A percentile compares a stretch with the other conserved stretches of the same genome.
Evolutionary conservation across 1,139 yeast species (phyloP).

Genomic region (Suhomyces coccinellae): DNA sequence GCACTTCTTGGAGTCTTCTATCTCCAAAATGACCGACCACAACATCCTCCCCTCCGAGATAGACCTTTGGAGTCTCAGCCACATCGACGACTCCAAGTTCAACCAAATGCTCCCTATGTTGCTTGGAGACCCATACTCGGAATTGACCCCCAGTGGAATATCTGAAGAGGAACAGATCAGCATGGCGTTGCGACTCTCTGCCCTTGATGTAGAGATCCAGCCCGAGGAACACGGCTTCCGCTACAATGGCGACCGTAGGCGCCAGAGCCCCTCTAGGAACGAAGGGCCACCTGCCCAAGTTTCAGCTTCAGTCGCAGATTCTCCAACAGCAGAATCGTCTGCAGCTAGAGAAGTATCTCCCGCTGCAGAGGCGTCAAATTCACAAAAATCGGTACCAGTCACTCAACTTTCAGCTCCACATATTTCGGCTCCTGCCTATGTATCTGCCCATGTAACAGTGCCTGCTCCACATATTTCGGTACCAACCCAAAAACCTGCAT

Average conservation of each 20-base stretch:
- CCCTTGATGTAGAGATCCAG: constrained; percentile 8
- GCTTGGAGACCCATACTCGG: constrained; percentile 5
- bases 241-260: constrained; percentile 1
- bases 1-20: constrained; percentile 25
- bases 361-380: too few relatives aligned
- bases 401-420: too few relatives aligned
- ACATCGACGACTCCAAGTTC: constrained; percentile 40
- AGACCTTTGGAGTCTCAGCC: constrained; percentile 40
- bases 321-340: too few relatives aligned
- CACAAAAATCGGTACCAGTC: too few relatives aligned
- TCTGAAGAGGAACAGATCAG: constrained; percentile 10
- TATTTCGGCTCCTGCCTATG: too few relatives aligned
- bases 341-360: too few relatives aligned
- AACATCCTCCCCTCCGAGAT: constrained; percentile 35
- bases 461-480: too few relatives aligned
- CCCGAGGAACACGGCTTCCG: constrained; percentile 10
- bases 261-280: background rate
- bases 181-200: constrained; percentile 10
- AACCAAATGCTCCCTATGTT: constrained; percentile 33
- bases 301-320: too few relatives aligned
- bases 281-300: too few relatives aligned
- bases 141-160: background rate
- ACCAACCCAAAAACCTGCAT: too few relatives aligned
- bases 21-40: constrained; percentile 29
- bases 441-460: too few relatives aligned